Evolutionary conservation across 257 asterid species (phyloP).

Genomic region (Ophiorrhiza pumila): DNA sequence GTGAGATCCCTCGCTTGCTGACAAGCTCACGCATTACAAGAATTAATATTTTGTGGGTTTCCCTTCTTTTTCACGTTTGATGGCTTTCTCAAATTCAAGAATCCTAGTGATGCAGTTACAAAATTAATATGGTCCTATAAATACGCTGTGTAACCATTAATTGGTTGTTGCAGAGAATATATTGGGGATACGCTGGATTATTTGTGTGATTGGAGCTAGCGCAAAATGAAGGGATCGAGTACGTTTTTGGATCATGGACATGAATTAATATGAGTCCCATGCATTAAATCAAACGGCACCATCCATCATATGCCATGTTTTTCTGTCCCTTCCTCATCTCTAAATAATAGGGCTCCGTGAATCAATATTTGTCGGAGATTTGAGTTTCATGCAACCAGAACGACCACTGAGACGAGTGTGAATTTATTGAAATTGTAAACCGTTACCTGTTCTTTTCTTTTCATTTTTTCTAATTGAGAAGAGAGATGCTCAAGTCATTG

Average conservation of each 20-base stretch:
- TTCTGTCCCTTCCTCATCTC: neutral
- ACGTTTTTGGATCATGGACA: neutral
- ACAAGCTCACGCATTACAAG: neutral
- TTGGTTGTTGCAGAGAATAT: constrained; percentile 2
- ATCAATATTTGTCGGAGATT: neutral
- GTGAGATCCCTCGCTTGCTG: neutral
- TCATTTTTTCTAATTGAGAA: too few species aligned
- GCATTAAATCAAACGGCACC: neutral
- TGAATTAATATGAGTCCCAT: neutral
- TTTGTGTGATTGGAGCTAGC: neutral
- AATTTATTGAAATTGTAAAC: too few species aligned
- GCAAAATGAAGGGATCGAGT: neutral
- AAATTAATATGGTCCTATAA: neutral
- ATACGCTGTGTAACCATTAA: neutral
- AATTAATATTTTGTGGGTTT: constrained; percentile 5
- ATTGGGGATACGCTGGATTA: neutral
- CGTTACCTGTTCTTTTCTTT: too few species aligned
- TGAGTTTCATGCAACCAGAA: too few species aligned
- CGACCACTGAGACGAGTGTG: too few species aligned
- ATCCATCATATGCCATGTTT: neutral
- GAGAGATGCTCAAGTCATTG: too few species aligned
- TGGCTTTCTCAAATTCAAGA: neutral
- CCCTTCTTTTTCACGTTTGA: neutral
- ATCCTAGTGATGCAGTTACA: neutral
- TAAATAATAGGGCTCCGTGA: neutral